phyloP scores from a whole-genome alignment of 2,329 filamentous ascomycete genomes.

The Remersonia thermophila region DNA sequence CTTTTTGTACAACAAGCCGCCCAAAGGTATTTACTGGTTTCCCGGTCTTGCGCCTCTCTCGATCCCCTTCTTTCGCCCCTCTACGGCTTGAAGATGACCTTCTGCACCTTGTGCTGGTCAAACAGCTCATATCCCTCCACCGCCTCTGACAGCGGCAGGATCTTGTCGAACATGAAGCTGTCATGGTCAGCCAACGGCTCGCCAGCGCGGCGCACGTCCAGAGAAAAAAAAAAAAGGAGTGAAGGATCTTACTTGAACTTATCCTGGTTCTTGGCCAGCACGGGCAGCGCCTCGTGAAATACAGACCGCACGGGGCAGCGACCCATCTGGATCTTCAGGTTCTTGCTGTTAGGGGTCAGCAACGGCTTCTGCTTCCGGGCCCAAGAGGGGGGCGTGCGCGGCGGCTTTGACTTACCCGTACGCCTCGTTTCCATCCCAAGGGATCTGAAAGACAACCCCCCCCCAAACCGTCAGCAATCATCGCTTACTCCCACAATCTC shows the following conservation, averaged over 20 bases:
- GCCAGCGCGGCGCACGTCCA: neutral
- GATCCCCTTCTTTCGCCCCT: neutral
- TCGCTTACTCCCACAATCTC: too few species aligned
- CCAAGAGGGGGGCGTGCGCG: too few species aligned
- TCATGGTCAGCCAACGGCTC: constrained; percentile 3
- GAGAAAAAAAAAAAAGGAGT: too few species aligned
- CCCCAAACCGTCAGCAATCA: too few species aligned
- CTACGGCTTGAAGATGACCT: constrained; percentile 54
- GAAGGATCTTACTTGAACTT: constrained; percentile 45
- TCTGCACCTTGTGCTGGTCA: constrained; percentile 60
- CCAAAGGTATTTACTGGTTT: too few species aligned
- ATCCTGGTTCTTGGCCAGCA: constrained; percentile 55
- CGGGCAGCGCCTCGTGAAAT: constrained; percentile 50
- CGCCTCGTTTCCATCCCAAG: constrained; percentile 52
- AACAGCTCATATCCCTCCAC: constrained; percentile 59
- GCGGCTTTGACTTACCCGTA: constrained; percentile 29
- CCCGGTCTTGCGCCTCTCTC: too few species aligned
- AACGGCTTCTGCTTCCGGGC: too few species aligned
- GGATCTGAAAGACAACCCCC: constrained; percentile 35
- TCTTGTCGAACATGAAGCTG: constrained; percentile 66
- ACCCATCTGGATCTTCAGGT: constrained; percentile 62
- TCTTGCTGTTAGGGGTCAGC: constrained; percentile 52
- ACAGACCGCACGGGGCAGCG: constrained; percentile 63
- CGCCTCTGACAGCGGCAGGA: constrained; percentile 57
- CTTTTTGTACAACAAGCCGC: too few species aligned